Percentiles rank a stretch among this genome's conserved stretches.
Conservation (phyloP, 2,329 filamentous ascomycete genomes). For the Malbranchea cinnamomea region DNA sequence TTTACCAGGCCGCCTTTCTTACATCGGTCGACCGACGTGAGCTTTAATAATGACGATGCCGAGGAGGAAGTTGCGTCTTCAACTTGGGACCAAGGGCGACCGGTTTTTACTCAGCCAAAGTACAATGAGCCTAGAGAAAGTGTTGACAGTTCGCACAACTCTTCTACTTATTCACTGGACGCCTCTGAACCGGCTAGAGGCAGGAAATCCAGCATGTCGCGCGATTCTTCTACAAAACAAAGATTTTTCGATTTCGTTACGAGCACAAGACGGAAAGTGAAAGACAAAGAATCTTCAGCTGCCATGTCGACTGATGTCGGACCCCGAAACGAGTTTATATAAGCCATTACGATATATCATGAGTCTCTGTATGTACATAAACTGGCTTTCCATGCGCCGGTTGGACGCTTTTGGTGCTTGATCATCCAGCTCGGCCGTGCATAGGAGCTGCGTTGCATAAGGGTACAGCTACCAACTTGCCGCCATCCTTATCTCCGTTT, state of each 20-base stretch:
- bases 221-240: conserved; percentile 26
- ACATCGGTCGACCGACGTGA: conserved; percentile 24
- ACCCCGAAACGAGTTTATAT: conserved; percentile 10
- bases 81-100: conserved; percentile 27
- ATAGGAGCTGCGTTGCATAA: no score
- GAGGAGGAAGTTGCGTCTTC: conserved; percentile 31
- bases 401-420: no score
- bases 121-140: conserved; percentile 27
- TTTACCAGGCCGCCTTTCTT: conserved; percentile 25
- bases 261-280: conserved; percentile 9
- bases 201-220: conserved; percentile 24
- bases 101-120: conserved; percentile 26
- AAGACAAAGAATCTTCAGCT: conserved; percentile 7
- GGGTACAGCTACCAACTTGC: not conserved
- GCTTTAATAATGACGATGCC: conserved; percentile 15
- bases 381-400: no score
- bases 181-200: conserved; percentile 22
- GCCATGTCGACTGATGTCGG: conserved; percentile 6
- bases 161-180: conserved; percentile 31
- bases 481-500: not conserved
- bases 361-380: no score
- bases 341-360: conserved; percentile 4
- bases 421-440: no score
- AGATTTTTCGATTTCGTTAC: conserved; percentile 28
- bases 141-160: conserved; percentile 32